phyloP scores from a whole-genome alignment of 208 protist species.

The Acanthamoeba royreba region DNA sequence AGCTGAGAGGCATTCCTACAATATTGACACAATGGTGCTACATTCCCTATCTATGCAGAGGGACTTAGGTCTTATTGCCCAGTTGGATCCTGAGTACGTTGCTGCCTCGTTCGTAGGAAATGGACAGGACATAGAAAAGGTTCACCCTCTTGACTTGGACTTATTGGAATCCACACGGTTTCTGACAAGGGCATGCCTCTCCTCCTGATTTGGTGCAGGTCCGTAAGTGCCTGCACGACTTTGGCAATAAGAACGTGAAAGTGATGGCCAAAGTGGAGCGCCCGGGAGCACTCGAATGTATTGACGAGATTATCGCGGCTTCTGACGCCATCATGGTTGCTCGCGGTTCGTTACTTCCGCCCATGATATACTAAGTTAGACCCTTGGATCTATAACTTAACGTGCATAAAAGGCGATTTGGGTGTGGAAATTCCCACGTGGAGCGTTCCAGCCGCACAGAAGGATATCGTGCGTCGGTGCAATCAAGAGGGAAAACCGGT shows the following conservation, averaged over 20 bases:
- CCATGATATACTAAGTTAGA: no score
- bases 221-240: not conserved
- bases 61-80: not conserved
- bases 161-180: no score
- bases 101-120: constrained; percentile 39
- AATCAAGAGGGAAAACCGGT: constrained; percentile 90
- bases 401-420: constrained; percentile 95
- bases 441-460: constrained; percentile 97
- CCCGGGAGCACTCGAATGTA: constrained; percentile 94
- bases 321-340: constrained; percentile 99
- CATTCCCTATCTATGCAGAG: no score
- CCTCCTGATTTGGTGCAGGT: no score
- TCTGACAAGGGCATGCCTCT: no score
- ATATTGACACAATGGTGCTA: no score
- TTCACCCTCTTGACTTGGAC: no score
- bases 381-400: no score
- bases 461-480: constrained; percentile 97
- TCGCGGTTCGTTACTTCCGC: constrained; percentile 72
- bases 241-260: constrained; percentile 80
- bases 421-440: constrained; percentile 98
- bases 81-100: constrained; percentile 43
- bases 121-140: constrained; percentile 25
- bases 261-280: constrained; percentile 99
- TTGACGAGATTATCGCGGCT: constrained; percentile 95
- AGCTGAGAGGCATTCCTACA: no score